phyloP scores from a whole-genome alignment of 2,329 filamentous ascomycete genomes.

The Basipetospora sp. region DNA sequence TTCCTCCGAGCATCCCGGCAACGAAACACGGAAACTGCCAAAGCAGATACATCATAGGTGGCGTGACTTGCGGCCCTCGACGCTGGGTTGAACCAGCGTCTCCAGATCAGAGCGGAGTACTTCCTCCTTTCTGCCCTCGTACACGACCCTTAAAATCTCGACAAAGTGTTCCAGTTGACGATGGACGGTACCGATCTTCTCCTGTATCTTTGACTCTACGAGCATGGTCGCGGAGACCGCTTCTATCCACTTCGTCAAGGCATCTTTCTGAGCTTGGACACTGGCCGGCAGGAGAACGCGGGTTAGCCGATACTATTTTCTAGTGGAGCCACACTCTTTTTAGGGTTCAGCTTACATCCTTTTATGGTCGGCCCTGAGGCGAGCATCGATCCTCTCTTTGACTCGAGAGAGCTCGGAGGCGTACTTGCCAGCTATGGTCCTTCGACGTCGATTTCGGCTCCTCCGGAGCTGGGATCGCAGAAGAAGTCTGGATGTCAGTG shows the following conservation, averaged over 20 bases:
- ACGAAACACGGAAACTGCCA: no score
- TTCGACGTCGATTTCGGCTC: slow-evolving; percentile 1
- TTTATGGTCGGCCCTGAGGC: neutral
- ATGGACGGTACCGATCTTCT: neutral
- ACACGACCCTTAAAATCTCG: slow-evolving; percentile 1
- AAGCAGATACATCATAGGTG: no score
- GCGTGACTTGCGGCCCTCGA: neutral
- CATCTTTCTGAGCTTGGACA: neutral
- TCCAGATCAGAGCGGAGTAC: neutral
- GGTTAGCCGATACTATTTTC: neutral
- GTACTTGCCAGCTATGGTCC: neutral
- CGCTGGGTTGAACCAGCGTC: neutral
- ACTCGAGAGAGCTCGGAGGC: neutral
- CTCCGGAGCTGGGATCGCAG: neutral
- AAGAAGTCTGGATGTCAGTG: no score
- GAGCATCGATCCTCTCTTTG: slow-evolving; percentile 4
- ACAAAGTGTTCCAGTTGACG: slow-evolving; percentile 1
- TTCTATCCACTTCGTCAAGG: neutral
- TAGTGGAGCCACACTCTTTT: no score
- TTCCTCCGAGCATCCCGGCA: no score
- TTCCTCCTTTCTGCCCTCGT: slow-evolving; percentile 2
- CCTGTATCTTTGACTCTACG: neutral
- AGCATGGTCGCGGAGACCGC: no score
- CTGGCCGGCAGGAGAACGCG: neutral
- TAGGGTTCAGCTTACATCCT: neutral